Evolutionary conservation across 257 asterid genomes (phyloP).

Genomic region (Gentiana straminea): DNA sequence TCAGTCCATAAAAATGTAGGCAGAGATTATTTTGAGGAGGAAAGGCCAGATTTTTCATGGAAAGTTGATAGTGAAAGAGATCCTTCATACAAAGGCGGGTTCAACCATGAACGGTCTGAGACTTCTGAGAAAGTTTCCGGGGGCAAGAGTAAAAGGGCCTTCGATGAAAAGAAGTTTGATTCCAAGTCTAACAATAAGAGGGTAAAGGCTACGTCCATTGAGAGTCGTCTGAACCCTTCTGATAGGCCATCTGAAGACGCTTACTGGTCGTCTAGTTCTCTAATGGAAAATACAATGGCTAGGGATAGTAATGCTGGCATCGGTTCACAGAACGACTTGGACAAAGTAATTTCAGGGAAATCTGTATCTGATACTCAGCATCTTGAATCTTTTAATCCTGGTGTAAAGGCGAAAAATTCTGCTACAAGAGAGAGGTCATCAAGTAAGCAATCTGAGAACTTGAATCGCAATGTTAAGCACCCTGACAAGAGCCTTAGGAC

Average conservation of each 20-base stretch:
- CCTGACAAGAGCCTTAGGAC: slow-evolving; percentile 41
- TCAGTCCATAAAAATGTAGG: slow-evolving; percentile 37
- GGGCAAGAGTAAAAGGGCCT: slow-evolving; percentile 44
- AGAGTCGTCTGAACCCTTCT: slow-evolving; percentile 40
- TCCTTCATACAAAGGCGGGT: slow-evolving; percentile 26
- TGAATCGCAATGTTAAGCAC: slow-evolving; percentile 33
- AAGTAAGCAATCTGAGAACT: slow-evolving; percentile 37
- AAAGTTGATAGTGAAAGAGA: slow-evolving; percentile 26
- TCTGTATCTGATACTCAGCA: slow-evolving; percentile 41
- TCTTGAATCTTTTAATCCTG: slow-evolving; percentile 35
- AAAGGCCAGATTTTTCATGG: slow-evolving; percentile 18
- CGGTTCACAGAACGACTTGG: slow-evolving; percentile 29
- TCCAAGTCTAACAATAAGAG: slow-evolving; percentile 36
- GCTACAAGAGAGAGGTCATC: slow-evolving; percentile 37
- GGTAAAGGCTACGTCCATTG: slow-evolving; percentile 40
- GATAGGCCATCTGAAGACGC: slow-evolving; percentile 37
- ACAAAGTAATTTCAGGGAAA: slow-evolving; percentile 29
- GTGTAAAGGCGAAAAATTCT: slow-evolving; percentile 27
- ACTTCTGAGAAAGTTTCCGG: slow-evolving; percentile 26
- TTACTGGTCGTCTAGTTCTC: slow-evolving; percentile 19
- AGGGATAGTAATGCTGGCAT: slow-evolving; percentile 32
- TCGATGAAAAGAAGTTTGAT: slow-evolving; percentile 36
- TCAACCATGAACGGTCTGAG: slow-evolving; percentile 32
- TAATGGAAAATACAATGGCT: slow-evolving; percentile 23
- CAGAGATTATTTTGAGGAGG: slow-evolving; percentile 35